Base-by-base conservation (phyloP, 257 asterid genomes). In the Lithospermum erythrorhizon region DNA sequence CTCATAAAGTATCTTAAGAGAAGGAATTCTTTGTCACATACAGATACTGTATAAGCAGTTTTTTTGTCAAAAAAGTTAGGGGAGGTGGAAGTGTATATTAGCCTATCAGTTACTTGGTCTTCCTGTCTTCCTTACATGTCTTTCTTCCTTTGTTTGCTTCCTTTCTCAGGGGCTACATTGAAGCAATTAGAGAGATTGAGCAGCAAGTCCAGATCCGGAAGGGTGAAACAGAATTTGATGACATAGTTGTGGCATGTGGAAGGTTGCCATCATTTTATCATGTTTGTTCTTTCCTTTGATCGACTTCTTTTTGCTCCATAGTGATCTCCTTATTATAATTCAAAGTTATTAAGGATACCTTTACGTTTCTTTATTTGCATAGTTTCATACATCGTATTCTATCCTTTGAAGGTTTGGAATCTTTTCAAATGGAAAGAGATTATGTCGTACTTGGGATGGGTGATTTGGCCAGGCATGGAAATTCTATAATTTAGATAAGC, bases 241-340 rank as follows among this genome's bases (percentile, higher is more conserved):
- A 86, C 77, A 81, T 91, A 62, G 85, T 86, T 75, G 97, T 84
- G 54, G 97, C 97, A 47, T 88, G 95, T 64, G 98, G 98, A 72
- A 91, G 98, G 97, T 90, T 58, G 21, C 53, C 56, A 59, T 63
- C 48, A 65, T 66, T 20, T 10, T 62, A 61, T 54, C 7, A 13
- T 35, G 13, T 35, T 35, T 35, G 7, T 35, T 35, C n/a, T 62
- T 37, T 29, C 37, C 15, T 23, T 63, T 16, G 6, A n/a, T 16
- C 20, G 25, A 47, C 25, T 48, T 21, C 14, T 22, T 20, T 21
- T 22, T n/a, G 41, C 17, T n/a, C 2, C 18, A 41, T 41, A 41
- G 18, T 13, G 17, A 11, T 41, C 15, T 55, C 56, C n/a, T 62
- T 9, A 53, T 51, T 49, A 6, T 45, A 51, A 20, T 48, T 56